Base-by-base conservation (phyloP, 805 yeast species). In the Candida yuanshanica region DNA sequence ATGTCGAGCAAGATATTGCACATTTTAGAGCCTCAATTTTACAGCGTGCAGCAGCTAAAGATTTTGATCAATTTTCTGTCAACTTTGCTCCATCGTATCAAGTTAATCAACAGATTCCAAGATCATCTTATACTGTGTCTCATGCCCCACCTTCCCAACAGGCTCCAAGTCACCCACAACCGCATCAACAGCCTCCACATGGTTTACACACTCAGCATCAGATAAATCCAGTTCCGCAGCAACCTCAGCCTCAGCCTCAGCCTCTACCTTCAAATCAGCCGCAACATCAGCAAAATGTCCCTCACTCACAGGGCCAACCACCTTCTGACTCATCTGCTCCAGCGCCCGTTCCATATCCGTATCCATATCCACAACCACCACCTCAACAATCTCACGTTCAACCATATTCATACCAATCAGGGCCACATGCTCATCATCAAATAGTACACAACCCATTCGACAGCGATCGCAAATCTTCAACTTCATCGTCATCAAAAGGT, bases 11-110 rank as follows among this genome's bases (percentile, higher is more conserved):
- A 12, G 59, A 52, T 17, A 47, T 56, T 31, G 50, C 55, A 2
- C 48, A 47, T 23, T 51, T 56, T 27, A 48, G 58, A 45, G 43
- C 55, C 4, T 44, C 59, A 11, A 51, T 55, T 9, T 47, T 56
- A 20, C 61, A 55, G 35, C 44, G 61, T 33, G 52, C 59, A 4
- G 53, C 52, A 12, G 25, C 51, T 3, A 51, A 49, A 37, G 59
- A 56, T 11, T 43, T 41, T 39, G 58, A 54, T 12, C 58, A 54
- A 20, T 47, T 44, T 4, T 26, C 50, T 10, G 48, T 50, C 2
- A 41, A 52, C 6, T 56, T 55, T 38, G 51, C 58, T 1, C 52
- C 58, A 2, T 52, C 58, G 1, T 54, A 55, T 20, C 54, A 54
- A 35, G 12, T 50, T 26, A 46, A 50, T 21, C 51, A 43, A 16